Percentiles rank a stretch among this genome's conserved stretches.
phyloP scores from a whole-genome alignment of 2,329 filamentous ascomycete species.

The Trichoderma oligosporum region DNA sequence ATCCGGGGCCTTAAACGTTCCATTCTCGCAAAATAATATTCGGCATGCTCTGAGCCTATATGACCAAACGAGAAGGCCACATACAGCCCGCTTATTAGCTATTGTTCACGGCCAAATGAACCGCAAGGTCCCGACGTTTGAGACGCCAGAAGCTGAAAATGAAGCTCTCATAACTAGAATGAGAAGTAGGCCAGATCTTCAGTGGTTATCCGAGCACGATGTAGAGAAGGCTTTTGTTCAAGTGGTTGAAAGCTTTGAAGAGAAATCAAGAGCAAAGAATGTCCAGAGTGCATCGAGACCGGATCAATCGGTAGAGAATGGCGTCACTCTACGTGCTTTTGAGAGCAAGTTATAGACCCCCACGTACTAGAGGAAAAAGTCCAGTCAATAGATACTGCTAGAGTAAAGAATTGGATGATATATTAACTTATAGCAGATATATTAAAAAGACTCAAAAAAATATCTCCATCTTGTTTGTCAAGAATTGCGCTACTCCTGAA shows the following conservation, averaged over 20 bases:
- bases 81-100: constrained; percentile 15
- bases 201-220: constrained; percentile 22
- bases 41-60: constrained; percentile 7
- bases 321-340: background rate
- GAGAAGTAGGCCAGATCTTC: constrained; percentile 18
- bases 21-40: background rate
- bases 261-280: too few relatives aligned
- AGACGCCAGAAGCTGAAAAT: constrained; percentile 10
- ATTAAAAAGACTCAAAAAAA: too few relatives aligned
- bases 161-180: constrained; percentile 16
- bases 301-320: background rate
- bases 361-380: background rate
- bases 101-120: constrained; percentile 16
- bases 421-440: too few relatives aligned
- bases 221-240: constrained; percentile 14
- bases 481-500: too few relatives aligned
- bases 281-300: too few relatives aligned
- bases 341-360: background rate
- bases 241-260: background rate
- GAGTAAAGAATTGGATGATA: too few relatives aligned
- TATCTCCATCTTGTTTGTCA: too few relatives aligned
- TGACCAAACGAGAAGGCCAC: constrained; percentile 20
- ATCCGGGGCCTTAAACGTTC: background rate
- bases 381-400: too few relatives aligned
- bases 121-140: constrained; percentile 1